Evolutionary conservation across 495 filamentous ascomycete genomes (phyloP), one percentile per base, ranked within the genome.

Genomic region (Xylaria curta): DNA sequence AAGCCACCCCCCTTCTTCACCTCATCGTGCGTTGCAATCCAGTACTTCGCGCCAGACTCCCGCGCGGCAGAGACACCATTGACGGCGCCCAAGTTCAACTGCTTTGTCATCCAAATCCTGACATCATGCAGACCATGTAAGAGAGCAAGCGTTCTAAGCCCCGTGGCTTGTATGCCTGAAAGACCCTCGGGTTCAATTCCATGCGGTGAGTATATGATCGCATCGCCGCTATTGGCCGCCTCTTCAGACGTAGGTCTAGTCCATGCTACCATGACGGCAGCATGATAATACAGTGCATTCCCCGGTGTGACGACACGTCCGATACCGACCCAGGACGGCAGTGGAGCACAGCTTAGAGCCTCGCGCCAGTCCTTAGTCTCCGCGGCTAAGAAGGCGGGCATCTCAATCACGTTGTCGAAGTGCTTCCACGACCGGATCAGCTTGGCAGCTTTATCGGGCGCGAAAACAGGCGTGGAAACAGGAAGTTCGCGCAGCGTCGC

Each of bases 11-110:
- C 88, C 58, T 73, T 82, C 75, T 89, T 89, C 15, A 85, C 73
- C 74, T 89, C 88, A 76, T 90, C 87, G 76, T 90, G 88, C 26
- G 88, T 90, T 5, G 80, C 82, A 24, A 89, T 73, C 87, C 88
- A 89, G 72, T 89, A 90, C 66, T 82, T 84, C 8, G 86, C 85
- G 5, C 77, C 75, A 53, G 84, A 78, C 31, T 82, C 74, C 53
- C 82, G 77, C 71, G 85, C 85, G 3, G 83, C 83, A 68, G 82
- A 77, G 15, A 89, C 72, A 0, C 84, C 88, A 74, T 89, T 89
- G 67, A 84, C 81, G 5, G 82, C 87, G 7, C 88, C 88, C 42
- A 87, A 82, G 68, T 89, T 89, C 47, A 88, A 73, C 72, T 88
- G 86, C 70, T 82, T 78, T 8, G 82, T 75, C 61, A 66, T 62